Evolutionary conservation across 129 eudicot genomes (phyloP).

Genomic region (Cynara cardunculus): DNA sequence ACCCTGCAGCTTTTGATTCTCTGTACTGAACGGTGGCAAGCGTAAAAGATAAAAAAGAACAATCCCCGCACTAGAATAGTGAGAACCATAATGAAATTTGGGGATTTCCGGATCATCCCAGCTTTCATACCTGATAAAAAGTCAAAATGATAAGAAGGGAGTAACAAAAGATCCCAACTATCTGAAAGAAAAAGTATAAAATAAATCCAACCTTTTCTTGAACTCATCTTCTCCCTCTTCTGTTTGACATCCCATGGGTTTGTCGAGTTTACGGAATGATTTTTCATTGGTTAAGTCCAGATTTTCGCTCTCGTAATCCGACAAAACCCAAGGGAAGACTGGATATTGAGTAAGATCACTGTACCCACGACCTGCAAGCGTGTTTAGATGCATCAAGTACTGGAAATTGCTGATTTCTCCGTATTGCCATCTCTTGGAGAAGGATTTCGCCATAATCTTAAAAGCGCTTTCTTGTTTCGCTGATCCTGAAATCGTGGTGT

Average conservation of each 20-base stretch:
- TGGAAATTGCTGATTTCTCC: conserved; percentile 99
- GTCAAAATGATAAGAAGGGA: background rate
- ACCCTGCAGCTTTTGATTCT: conserved; percentile 96
- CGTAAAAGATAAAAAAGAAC: conserved; percentile 95
- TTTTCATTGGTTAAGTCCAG: conserved; percentile 67
- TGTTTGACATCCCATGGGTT: conserved; percentile 99
- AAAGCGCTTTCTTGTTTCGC: conserved; percentile 75
- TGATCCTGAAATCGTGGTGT: conserved; percentile 90
- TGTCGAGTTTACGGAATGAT: conserved; percentile 85
- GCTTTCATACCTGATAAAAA: conserved; percentile 71
- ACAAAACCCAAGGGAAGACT: conserved; percentile 94
- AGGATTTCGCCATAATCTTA: conserved; percentile 84
- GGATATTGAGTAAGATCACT: conserved; percentile 99
- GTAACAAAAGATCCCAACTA: background rate
- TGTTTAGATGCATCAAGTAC: conserved; percentile 97
- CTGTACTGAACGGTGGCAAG: conserved; percentile 88
- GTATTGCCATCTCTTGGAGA: conserved; percentile 97
- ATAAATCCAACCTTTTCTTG: conserved; percentile 68
- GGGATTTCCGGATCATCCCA: conserved; percentile 99
- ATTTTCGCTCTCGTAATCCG: conserved; percentile 92
- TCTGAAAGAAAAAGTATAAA: background rate
- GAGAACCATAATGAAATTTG: conserved; percentile 96
- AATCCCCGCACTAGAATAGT: conserved; percentile 99
- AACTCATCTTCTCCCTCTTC: conserved; percentile 92
- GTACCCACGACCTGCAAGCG: conserved; percentile 99